Evolutionary conservation across 2,329 filamentous ascomycete species (phyloP).

Genomic region (Pezicula radicicola): DNA sequence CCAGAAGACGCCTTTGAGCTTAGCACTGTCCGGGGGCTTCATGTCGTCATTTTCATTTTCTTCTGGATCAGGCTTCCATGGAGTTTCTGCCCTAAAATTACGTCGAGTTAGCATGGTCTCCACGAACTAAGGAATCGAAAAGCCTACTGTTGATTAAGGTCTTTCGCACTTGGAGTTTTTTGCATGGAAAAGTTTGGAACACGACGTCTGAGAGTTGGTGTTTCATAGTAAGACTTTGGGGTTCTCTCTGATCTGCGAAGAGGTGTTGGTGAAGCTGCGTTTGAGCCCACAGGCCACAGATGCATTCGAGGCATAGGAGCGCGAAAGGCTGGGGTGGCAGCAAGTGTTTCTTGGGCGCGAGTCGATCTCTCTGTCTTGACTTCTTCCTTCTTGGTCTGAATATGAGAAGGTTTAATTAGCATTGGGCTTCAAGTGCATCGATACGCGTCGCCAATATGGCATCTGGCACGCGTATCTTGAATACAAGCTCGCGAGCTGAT

Average conservation of each 20-base stretch:
- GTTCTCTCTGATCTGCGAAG: conserved; percentile 8
- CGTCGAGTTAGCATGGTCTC: neutral
- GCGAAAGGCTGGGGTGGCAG: conserved; percentile 18
- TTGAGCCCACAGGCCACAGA: conserved; percentile 16
- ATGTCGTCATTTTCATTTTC: conserved; percentile 13
- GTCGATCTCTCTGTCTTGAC: conserved; percentile 12
- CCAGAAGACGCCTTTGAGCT: conserved; percentile 70
- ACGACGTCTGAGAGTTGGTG: conserved; percentile 21
- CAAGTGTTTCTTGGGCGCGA: conserved; percentile 1
- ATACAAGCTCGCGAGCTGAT: too few species aligned
- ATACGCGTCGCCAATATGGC: too few species aligned
- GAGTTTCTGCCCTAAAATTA: conserved; percentile 18
- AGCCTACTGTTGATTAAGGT: conserved; percentile 19
- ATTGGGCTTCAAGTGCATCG: too few species aligned
- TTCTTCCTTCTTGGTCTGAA: neutral
- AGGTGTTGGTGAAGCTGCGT: conserved; percentile 5
- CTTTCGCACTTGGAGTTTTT: conserved; percentile 7
- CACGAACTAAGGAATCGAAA: neutral
- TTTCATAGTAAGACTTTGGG: conserved; percentile 16
- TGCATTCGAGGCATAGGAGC: conserved; percentile 30
- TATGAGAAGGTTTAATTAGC: too few species aligned
- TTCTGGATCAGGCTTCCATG: conserved; percentile 14
- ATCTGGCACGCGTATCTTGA: too few species aligned
- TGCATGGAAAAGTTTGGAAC: conserved; percentile 20
- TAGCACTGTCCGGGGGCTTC: conserved; percentile 24